Percentiles rank a stretch among this genome's conserved stretches.
phyloP scores from a whole-genome alignment of 2,329 filamentous ascomycete species.

The Pestalotiopsis sp. region DNA sequence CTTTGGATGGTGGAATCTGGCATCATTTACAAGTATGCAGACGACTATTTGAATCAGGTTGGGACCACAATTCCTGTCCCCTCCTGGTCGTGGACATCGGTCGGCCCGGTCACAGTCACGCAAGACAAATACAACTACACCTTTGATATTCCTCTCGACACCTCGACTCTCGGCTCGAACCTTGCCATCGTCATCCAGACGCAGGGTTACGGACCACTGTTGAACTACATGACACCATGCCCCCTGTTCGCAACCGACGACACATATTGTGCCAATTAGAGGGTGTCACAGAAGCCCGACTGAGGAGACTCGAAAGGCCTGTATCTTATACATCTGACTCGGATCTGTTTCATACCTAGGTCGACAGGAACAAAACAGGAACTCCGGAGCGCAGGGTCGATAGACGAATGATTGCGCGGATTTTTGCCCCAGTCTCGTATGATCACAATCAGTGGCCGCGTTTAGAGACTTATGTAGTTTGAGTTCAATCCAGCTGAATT shows the following conservation, averaged over 20 bases:
- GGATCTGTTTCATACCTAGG: not conserved
- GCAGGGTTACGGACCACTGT: not conserved
- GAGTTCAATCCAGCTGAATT: not conserved
- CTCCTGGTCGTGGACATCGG: not conserved
- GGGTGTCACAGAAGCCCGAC: not conserved
- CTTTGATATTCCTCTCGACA: not conserved
- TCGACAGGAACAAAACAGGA: not conserved
- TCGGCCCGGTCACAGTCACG: not conserved
- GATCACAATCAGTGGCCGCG: not conserved
- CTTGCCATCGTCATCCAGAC: not conserved
- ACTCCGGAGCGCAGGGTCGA: not conserved
- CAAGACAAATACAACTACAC: not conserved
- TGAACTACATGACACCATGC: not conserved
- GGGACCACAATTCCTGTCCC: not conserved
- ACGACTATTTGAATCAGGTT: not conserved
- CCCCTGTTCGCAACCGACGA: not conserved
- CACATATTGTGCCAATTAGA: not conserved
- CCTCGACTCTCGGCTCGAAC: not conserved
- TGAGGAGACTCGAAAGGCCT: not conserved
- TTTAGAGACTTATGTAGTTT: not conserved
- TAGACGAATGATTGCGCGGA: not conserved
- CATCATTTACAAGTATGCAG: not conserved
- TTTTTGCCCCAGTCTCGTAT: not conserved
- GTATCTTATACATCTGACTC: not conserved
- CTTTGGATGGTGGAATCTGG: not conserved